Base-by-base conservation (phyloP, 2,329 filamentous ascomycete species). In the Fusarium virguliforme region DNA sequence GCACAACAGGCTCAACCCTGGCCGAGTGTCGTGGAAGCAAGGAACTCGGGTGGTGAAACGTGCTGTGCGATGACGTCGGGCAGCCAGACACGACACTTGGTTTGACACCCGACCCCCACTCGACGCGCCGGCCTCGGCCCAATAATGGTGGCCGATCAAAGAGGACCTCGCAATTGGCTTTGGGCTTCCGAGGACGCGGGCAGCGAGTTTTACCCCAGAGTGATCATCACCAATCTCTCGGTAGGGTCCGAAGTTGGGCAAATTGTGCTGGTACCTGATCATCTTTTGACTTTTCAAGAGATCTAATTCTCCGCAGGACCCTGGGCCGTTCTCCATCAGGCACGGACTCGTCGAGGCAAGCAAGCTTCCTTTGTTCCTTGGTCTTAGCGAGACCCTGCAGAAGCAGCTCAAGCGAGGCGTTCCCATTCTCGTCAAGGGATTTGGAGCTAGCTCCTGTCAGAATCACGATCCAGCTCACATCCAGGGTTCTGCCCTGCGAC, bases 51-150 rank as follows among this genome's bases (percentile, higher is more conserved):
- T 55, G 10, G 51, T 62, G 57, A 50, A 48, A 59, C 41, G 30
- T 22, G 54, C 70, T 75, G 74, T 67, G 50, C 66, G 50, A 76
- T 76, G 74, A 76, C 74, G 74, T 76, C 66, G 66, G 18, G 53
- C 35, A 64, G 26, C 60, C 50, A 70, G 35, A 61, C 43, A 46
- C 54, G 43, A 61, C 26, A 59, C 62, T 56, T 68, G 35, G 56
- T 68, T 64, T 50, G 58, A 65, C 60, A 64, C 68, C 63, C 43
- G 50, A 60, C 53, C 53, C 18, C 62, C 72, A 41, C 67, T 57
- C 5, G 34, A 64, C 34, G 30, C 46, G 6, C 8, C 43, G 38
- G 32, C 55, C 46, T 57, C 55, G 38, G 38, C 8, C 72, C 71
- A 75, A 72, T 74, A 54, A 73, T 24, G 2, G 9, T 6, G 37